phyloP scores from a whole-genome alignment of 2,329 filamentous ascomycete genomes.

The Immersiporthe knoxdaviesiana region DNA sequence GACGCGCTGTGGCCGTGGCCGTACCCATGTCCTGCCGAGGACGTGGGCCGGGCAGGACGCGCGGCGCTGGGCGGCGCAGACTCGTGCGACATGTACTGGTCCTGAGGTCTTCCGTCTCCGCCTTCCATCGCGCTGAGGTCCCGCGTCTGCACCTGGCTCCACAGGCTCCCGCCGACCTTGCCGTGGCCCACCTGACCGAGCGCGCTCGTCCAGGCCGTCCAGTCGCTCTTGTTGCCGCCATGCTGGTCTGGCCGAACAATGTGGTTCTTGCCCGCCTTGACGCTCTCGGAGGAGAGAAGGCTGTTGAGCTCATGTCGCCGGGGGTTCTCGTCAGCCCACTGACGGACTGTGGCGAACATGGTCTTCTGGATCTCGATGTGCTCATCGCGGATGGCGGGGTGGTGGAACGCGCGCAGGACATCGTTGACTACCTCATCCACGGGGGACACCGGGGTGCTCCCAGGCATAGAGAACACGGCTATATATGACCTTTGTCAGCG shows the following conservation, averaged over 20 bases:
- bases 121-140: conserved; percentile 61
- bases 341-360: conserved; percentile 86
- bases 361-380: conserved; percentile 77
- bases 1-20: conserved; percentile 12
- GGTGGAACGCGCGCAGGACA: conserved; percentile 83
- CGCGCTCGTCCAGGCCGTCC: conserved; percentile 44
- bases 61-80: conserved; percentile 27
- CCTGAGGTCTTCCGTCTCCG: conserved; percentile 42
- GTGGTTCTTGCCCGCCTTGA: conserved; percentile 83
- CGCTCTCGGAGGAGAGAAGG: conserved; percentile 80
- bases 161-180: conserved; percentile 62
- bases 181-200: conserved; percentile 50
- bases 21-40: conserved; percentile 18
- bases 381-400: conserved; percentile 80
- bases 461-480: conserved; percentile 86
- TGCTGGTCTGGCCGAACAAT: conserved; percentile 45
- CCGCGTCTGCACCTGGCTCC: conserved; percentile 63
- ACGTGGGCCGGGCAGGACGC: conserved; percentile 33
- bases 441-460: conserved; percentile 82
- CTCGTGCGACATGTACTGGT: conserved; percentile 32
- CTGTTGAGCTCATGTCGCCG: conserved; percentile 71
- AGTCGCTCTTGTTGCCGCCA: conserved; percentile 38
- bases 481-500: conserved; percentile 39
- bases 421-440: conserved; percentile 85
- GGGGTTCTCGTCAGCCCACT: conserved; percentile 74